Evolutionary conservation across 169 alveolate genomes (phyloP), one percentile per base, ranked within the genome.

Genomic region (Cystoisospora suis): DNA sequence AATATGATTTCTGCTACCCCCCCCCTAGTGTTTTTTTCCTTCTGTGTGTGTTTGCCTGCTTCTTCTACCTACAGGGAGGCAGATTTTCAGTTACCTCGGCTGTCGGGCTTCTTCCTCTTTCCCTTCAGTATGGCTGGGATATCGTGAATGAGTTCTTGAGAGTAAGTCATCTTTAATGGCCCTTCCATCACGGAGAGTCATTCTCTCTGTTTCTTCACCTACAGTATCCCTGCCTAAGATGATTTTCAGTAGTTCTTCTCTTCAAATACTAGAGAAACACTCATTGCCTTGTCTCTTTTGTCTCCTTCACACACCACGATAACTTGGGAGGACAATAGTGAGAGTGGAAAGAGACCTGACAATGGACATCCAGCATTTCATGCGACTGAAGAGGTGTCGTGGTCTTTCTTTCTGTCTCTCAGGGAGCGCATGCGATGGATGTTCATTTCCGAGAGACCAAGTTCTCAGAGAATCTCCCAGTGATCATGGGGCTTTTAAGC

Each of bases 11-110:
- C n/a, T 53, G 65, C 20, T 53, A 15, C 65, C 20, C 65, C 65
- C 65, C 65, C 20, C 65, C 20, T 58, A 4, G 40, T 7, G 72
- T 58, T 58, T 58, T 9, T 9, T 2, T 2, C 29, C 72, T 27
- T 36, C 15, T 69, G 2, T 32, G 80, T 69, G 45, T 34, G 44
- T 69, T 2, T 69, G 80, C 46, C 17, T 70, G 4, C 81, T 7
- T 70, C 53, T 70, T 5, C 17, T 5, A 29, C 29, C 56, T 72
- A 17, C 29, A 75, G 92, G 88, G 90, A 36, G 99, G 99, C 29
- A 95, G 99, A 75, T 99, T 95, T 96, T 97, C 99, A 32, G 99
- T 98, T 0, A 97, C 99, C 81, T 96, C 99, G 88, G 99, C 99
- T 0, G 99, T 99, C n/a, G 99, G 99, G 44, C 94, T 98, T 4